Base-by-base conservation (phyloP, 371 early-diverging fungal genomes). In the Quaeritorhiza haematococci region DNA sequence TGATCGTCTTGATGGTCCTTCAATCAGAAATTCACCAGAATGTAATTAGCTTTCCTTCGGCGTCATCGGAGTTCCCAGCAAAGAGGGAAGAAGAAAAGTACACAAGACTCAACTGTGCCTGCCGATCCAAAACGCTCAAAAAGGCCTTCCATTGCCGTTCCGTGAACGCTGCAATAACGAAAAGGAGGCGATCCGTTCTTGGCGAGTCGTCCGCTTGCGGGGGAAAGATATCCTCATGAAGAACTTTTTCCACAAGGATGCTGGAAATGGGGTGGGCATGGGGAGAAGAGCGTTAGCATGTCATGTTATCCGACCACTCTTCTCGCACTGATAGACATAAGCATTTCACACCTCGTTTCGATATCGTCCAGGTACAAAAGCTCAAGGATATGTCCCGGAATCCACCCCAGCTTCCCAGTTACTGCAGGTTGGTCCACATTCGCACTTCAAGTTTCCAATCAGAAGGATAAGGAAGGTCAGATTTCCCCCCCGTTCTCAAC, bases 321-420 rank as follows among this genome's bases (percentile, higher is more conserved):
- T 43, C 24, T 33, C n/a, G 38, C 42, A 5, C 28, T 5, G 41
- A 38, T 10, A 24, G n/a, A 44, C 3, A 24, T 15, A 30, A 4
- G 4, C 19, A 49, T 3, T 5, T 57, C 83, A 68, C 73, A 85
- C 86, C 70, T 82, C 6, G 85, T 77, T 21, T 92, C 87, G 1
- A 75, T 56, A 49, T 93, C 93, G 59, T 91, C 90, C 28, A 89
- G 69, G 63, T 92, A 96, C 23, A 91, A 66, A 32, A 85, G 73
- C 47, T 85, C 85, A 24, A 94, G 60, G 8, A 96, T 55, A 29
- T 68, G 73, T 10, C 84, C 79, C 2, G 94, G 93, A 56, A 94
- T 92, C 88, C 92, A 88, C 6, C 80, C 82, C 70, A 91, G 82
- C 52, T 89, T 68, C 33, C 56, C 66, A 21, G 46, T 34, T 7